Conservation (phyloP, 2,329 filamentous ascomycete species). For the Nannizzia gypsea region DNA sequence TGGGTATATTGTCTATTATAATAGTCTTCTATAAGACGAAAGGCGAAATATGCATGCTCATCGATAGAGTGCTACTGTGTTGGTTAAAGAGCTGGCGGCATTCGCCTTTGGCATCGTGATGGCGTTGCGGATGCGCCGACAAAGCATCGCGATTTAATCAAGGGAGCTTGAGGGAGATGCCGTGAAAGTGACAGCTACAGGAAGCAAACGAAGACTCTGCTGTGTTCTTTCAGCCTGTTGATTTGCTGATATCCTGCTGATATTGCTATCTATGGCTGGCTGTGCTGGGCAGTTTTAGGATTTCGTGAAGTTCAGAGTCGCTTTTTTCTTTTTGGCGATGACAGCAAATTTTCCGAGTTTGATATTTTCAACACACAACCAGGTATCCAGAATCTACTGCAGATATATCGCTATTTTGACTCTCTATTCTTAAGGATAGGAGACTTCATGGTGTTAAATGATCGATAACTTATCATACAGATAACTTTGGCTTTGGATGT, state of each 20-base stretch:
- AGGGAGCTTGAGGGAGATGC: background rate
- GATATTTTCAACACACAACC: too few relatives aligned
- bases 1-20: background rate
- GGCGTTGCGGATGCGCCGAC: background rate
- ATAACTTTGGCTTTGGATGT: too few relatives aligned
- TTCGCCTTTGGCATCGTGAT: background rate
- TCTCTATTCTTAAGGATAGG: too few relatives aligned
- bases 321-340: background rate
- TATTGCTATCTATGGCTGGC: background rate
- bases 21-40: background rate
- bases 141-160: background rate
- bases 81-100: background rate
- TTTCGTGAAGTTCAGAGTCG: background rate
- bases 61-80: background rate
- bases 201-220: background rate
- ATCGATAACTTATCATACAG: too few relatives aligned
- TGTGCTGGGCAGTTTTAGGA: background rate
- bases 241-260: background rate
- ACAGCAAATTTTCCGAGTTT: too few relatives aligned
- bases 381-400: too few relatives aligned
- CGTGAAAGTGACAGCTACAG: background rate
- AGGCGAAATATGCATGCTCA: background rate
- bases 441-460: too few relatives aligned
- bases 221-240: background rate
- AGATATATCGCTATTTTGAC: too few relatives aligned